phyloP scores from a whole-genome alignment of 2,329 filamentous ascomycete genomes.

The Tolypocladium paradoxum region DNA sequence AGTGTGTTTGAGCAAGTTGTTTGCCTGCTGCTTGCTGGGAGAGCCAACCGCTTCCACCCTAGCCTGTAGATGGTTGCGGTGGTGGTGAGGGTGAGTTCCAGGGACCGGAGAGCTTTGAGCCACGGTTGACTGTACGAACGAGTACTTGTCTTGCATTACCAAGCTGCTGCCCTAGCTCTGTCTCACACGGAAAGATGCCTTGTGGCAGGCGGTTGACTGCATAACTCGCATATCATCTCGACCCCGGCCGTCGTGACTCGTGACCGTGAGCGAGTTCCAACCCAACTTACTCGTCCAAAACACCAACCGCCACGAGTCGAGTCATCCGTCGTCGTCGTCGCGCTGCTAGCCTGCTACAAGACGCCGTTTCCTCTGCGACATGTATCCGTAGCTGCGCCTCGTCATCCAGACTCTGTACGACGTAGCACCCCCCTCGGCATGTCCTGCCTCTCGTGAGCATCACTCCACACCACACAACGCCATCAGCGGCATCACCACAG shows the following conservation, averaged over 20 bases:
- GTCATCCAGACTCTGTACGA: not conserved
- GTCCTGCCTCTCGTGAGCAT: not conserved
- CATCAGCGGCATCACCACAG: not conserved
- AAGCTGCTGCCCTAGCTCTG: not conserved
- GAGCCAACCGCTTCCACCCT: not conserved
- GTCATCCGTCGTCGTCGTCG: not conserved
- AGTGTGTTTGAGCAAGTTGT: conserved; percentile 29
- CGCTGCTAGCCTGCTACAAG: not conserved
- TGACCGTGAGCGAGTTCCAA: not conserved
- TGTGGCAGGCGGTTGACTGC: not conserved
- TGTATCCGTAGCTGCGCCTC: not conserved
- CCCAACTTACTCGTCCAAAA: not conserved
- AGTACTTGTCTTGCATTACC: not conserved
- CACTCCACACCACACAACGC: not conserved
- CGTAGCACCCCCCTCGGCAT: not conserved
- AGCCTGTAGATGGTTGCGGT: not conserved
- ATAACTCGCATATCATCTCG: not conserved
- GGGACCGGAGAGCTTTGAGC: no score
- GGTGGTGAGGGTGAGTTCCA: no score
- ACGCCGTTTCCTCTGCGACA: not conserved
- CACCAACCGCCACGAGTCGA: not conserved
- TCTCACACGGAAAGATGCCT: not conserved
- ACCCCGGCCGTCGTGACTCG: not conserved
- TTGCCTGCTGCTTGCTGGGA: not conserved
- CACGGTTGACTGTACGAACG: no score